Evolutionary conservation across 371 early-diverging fungal species (phyloP).

Genomic region (Zychaea mexicana): DNA sequence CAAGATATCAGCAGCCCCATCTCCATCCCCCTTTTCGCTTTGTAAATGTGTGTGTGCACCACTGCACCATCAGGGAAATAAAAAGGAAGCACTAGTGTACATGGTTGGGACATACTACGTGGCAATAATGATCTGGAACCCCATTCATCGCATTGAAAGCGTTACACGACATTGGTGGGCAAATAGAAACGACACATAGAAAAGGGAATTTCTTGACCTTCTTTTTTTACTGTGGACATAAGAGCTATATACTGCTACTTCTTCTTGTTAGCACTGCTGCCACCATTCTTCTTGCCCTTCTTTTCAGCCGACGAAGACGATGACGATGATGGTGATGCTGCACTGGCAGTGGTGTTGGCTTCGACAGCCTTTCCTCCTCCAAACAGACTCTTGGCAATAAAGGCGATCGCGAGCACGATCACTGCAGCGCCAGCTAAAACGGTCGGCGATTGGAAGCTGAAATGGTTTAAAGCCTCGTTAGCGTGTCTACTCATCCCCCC

Average conservation of each 20-base stretch:
- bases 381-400: not conserved
- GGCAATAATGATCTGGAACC: slow-evolving; percentile 2
- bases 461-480: slow-evolving; percentile 7
- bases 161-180: slow-evolving; percentile 1
- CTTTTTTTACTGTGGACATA: no score
- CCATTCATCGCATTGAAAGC: not conserved
- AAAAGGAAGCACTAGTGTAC: not conserved
- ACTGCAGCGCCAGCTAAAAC: not conserved
- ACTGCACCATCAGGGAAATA: not conserved
- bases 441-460: not conserved
- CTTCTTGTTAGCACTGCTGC: not conserved
- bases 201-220: not conserved
- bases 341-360: no score
- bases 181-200: not conserved
- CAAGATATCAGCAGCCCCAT: no score
- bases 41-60: no score
- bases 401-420: not conserved
- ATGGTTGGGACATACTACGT: not conserved
- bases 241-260: not conserved
- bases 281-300: slow-evolving; percentile 22
- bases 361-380: not conserved
- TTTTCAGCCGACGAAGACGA: slow-evolving; percentile 7
- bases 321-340: no score
- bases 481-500: not conserved
- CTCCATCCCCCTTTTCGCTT: no score